Evolutionary conservation across 345 rosid genomes (phyloP).

Genomic region (Populus euphratica): DNA sequence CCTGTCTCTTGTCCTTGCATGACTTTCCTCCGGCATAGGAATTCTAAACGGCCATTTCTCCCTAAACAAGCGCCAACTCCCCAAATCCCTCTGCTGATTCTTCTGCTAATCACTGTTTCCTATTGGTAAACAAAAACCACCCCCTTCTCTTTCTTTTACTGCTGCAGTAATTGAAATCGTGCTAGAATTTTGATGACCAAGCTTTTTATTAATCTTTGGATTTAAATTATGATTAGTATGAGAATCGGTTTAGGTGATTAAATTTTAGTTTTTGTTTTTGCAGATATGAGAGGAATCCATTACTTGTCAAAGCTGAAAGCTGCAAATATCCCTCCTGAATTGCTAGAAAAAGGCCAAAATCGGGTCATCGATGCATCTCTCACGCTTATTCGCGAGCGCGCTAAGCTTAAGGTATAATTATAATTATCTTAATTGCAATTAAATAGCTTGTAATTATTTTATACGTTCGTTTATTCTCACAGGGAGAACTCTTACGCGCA

Average conservation of each 20-base stretch:
- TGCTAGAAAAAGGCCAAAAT: slow-evolving; percentile 72
- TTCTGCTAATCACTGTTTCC: neutral
- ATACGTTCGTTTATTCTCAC: neutral
- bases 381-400: slow-evolving; percentile 94
- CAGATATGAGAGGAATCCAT: slow-evolving; percentile 63
- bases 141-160: neutral
- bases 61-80: neutral
- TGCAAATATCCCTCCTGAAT: slow-evolving; percentile 54
- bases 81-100: neutral
- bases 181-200: too few relatives aligned
- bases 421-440: neutral
- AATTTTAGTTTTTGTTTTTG: neutral
- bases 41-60: neutral
- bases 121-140: neutral
- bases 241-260: neutral
- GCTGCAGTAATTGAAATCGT: too few relatives aligned
- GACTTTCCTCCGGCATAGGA: neutral
- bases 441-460: neutral
- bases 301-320: slow-evolving; percentile 55
- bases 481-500: slow-evolving; percentile 92
- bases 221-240: neutral
- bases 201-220: neutral
- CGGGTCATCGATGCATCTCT: slow-evolving; percentile 95
- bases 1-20: too few relatives aligned
- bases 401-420: slow-evolving; percentile 75